These are phyloP conservation scores for Epichloe typhina DNA, from an alignment of 2,329 filamentous ascomycete genomes.

Conservation along the genomic window DNA sequence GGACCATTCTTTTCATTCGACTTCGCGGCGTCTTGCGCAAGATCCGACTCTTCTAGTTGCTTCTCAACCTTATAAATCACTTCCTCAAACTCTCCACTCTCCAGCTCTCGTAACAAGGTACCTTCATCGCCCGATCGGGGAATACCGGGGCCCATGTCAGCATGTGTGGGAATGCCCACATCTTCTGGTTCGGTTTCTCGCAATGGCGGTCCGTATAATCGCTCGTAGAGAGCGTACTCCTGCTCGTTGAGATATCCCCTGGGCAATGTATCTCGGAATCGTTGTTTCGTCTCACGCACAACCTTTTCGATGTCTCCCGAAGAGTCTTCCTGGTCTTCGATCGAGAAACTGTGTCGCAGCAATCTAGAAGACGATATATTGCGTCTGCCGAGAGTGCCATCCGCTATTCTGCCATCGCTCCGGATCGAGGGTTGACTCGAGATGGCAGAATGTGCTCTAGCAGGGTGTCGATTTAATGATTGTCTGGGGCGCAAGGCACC, in stretches of 20 bases:
- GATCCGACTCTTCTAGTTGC: conserved; percentile 3
- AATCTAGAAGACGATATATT: conserved; percentile 17
- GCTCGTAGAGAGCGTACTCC: conserved; percentile 64
- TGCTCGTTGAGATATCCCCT: conserved; percentile 53
- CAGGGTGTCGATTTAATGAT: neutral
- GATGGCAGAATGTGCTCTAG: neutral
- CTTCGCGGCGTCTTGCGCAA: conserved; percentile 3
- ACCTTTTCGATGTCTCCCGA: conserved; percentile 40
- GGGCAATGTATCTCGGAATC: conserved; percentile 67
- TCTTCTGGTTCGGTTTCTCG: conserved; percentile 47
- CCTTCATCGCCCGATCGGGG: conserved; percentile 20
- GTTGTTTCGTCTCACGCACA: conserved; percentile 58
- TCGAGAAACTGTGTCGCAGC: conserved; percentile 10
- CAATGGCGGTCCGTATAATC: conserved; percentile 67
- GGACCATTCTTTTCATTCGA: conserved; percentile 11
- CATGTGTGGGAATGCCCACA: conserved; percentile 33
- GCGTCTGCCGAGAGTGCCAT: conserved; percentile 7
- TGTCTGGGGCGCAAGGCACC: conserved; percentile 11
- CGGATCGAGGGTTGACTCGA: neutral
- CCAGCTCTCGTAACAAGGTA: conserved; percentile 39
- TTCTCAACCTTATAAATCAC: conserved; percentile 32
- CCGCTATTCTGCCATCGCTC: neutral
- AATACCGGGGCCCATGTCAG: conserved; percentile 19
- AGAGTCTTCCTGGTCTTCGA: neutral
- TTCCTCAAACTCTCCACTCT: conserved; percentile 48